Evolutionary conservation across 2,329 filamentous ascomycete species (phyloP).

Genomic region (Zarea fungicola): DNA sequence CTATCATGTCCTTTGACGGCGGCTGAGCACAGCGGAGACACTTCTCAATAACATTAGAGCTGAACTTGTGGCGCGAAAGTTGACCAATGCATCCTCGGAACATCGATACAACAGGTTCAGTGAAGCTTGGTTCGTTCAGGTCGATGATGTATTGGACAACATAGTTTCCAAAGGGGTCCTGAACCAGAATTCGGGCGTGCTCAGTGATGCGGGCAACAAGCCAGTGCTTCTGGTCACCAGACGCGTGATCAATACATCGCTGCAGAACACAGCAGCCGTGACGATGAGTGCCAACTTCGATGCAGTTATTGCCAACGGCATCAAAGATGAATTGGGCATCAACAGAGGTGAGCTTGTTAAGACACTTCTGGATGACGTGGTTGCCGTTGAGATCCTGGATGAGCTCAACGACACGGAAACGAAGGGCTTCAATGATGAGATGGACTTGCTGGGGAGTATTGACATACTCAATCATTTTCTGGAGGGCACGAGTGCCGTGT

Average conservation of each 20-base stretch:
- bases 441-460: constrained; percentile 78
- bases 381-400: constrained; percentile 98
- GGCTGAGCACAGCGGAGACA: constrained; percentile 78
- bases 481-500: constrained; percentile 90
- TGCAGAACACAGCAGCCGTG: constrained; percentile 98
- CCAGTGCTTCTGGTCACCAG: constrained; percentile 80
- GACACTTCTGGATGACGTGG: constrained; percentile 97
- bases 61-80: constrained; percentile 95
- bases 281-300: constrained; percentile 91
- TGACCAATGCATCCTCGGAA: constrained; percentile 69
- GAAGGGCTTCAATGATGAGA: constrained; percentile 80
- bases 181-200: constrained; percentile 82
- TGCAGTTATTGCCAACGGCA: constrained; percentile 79
- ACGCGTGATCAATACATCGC: constrained; percentile 95
- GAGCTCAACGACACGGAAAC: constrained; percentile 80
- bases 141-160: constrained; percentile 99
- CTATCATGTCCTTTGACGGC: constrained; percentile 71
- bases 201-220: constrained; percentile 83
- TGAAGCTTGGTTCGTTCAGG: constrained; percentile 80
- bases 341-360: constrained; percentile 81
- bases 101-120: constrained; percentile 76
- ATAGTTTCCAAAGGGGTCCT: constrained; percentile 98
- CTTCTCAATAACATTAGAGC: constrained; percentile 98
- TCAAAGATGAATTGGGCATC: constrained; percentile 97
- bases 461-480: constrained; percentile 99